A percentile compares a stretch with the other conserved stretches of the same genome.
phyloP scores from a whole-genome alignment of 73 alveolate species.

The Paraurostyla sp. region DNA sequence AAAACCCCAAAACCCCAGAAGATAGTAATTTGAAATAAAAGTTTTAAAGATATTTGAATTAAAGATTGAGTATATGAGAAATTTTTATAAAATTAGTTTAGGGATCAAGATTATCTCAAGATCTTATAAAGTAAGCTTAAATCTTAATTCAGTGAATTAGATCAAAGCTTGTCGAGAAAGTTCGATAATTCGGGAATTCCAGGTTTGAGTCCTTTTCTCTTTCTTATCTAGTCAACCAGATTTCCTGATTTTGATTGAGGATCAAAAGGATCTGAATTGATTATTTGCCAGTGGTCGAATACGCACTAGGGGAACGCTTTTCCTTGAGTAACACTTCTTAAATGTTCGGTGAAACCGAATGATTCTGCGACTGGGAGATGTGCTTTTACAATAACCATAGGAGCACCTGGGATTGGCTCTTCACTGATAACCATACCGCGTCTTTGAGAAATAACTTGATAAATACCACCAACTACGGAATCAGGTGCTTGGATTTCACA shows the following conservation, averaged over 20 bases:
- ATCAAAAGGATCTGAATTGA: constrained; percentile 73
- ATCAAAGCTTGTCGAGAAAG: constrained; percentile 75
- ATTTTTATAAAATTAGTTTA: no score
- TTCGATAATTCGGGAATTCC: constrained; percentile 75
- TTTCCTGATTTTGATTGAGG: constrained; percentile 70
- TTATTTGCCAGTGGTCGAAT: constrained; percentile 95
- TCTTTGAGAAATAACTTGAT: constrained; percentile 89
- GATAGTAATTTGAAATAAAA: no score
- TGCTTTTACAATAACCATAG: constrained; percentile 91
- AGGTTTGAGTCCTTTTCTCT: constrained; percentile 79
- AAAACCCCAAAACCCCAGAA: no score
- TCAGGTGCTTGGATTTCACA: constrained; percentile 89
- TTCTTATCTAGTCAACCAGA: constrained; percentile 68
- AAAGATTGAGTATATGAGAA: no score
- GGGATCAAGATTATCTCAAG: no score
- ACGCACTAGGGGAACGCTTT: constrained; percentile 99
- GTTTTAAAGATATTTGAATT: no score
- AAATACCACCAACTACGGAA: constrained; percentile 93
- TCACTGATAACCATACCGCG: constrained; percentile 93
- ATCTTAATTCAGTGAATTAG: no score
- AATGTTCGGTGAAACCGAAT: constrained; percentile 96
- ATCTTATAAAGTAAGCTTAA: no score
- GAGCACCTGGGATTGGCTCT: constrained; percentile 93
- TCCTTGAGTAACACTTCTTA: constrained; percentile 95
- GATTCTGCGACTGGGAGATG: constrained; percentile 98